Conservation (phyloP, 1,139 yeast genomes). For the Geotrichum klebahnii region DNA sequence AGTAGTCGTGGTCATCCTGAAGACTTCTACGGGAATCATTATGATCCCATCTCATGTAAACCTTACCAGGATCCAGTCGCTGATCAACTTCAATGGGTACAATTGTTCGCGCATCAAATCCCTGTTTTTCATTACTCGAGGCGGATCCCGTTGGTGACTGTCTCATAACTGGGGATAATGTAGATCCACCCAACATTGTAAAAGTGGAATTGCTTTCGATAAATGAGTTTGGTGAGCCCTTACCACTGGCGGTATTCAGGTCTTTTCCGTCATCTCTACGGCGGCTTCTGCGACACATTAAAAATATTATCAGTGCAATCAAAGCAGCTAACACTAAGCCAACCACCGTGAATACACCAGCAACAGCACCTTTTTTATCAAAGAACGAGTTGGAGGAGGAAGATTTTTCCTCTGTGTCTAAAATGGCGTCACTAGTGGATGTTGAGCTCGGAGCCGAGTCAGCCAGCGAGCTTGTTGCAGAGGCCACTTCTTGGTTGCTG, state of each 20-base stretch:
- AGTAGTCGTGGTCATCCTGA: constrained; percentile 70
- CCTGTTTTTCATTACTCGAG: constrained; percentile 14
- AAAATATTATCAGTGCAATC: constrained; percentile 35
- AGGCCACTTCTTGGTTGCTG: background rate
- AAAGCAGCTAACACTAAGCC: constrained; percentile 52
- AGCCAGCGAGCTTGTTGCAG: too few relatives aligned
- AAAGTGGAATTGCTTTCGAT: constrained; percentile 14
- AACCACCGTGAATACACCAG: constrained; percentile 69
- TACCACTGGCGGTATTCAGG: constrained; percentile 21
- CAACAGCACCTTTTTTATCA: constrained; percentile 60
- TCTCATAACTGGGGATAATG: too few relatives aligned
- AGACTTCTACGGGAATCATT: constrained; percentile 59
- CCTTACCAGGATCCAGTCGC: constrained; percentile 61
- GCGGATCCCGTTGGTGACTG: too few relatives aligned
- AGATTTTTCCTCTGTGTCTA: too few relatives aligned
- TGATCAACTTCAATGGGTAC: constrained; percentile 58
- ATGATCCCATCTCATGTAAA: constrained; percentile 52
- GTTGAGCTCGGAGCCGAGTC: too few relatives aligned
- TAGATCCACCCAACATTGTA: constrained; percentile 18
- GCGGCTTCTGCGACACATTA: constrained; percentile 29
- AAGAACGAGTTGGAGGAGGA: too few relatives aligned
- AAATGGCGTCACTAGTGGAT: constrained; percentile 19
- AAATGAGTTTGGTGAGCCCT: constrained; percentile 16
- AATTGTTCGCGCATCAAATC: constrained; percentile 29
- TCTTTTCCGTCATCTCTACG: too few relatives aligned